A percentile compares a stretch with the other conserved stretches of the same genome.
These are phyloP conservation scores for Circinella minor DNA, from an alignment of 371 early-diverging fungal genomes.

Conservation along the genomic window DNA sequence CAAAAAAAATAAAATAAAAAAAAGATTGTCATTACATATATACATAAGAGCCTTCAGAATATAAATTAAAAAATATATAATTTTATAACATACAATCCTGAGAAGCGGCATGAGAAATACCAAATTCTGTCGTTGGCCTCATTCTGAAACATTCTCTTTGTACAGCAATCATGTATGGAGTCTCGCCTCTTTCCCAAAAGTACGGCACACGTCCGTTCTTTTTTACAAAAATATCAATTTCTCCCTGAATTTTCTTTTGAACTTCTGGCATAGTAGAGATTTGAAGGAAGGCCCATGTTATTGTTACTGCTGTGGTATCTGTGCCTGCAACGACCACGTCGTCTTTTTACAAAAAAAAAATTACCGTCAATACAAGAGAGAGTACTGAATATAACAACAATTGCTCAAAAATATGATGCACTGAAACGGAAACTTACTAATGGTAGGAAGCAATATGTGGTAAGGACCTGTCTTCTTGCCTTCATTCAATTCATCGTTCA, in stretches of 20 bases:
- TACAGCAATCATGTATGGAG: conserved; percentile 28
- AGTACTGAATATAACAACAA: neutral
- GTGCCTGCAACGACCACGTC: conserved; percentile 15
- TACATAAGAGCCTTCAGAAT: too few relatives aligned
- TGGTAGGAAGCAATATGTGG: neutral
- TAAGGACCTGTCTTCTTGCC: neutral
- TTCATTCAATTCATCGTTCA: conserved; percentile 6
- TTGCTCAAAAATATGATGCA: neutral
- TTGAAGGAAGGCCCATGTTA: conserved; percentile 18
- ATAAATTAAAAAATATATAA: too few relatives aligned
- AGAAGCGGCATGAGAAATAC: conserved; percentile 33
- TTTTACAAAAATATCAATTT: conserved; percentile 16
- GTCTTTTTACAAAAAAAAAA: neutral
- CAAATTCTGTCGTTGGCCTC: conserved; percentile 27
- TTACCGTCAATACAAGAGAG: too few relatives aligned
- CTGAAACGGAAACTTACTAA: neutral
- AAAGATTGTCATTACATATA: too few relatives aligned
- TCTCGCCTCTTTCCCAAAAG: conserved; percentile 21
- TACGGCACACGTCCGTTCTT: conserved; percentile 22
- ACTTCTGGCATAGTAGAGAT: conserved; percentile 18
- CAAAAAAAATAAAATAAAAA: too few relatives aligned
- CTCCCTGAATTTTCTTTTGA: conserved; percentile 15
- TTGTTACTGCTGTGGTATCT: conserved; percentile 15
- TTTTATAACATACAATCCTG: conserved; percentile 26
- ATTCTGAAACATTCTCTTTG: conserved; percentile 33